Conservation (phyloP, 2,329 filamentous ascomycete species). For the Colletotrichum sp. region DNA sequence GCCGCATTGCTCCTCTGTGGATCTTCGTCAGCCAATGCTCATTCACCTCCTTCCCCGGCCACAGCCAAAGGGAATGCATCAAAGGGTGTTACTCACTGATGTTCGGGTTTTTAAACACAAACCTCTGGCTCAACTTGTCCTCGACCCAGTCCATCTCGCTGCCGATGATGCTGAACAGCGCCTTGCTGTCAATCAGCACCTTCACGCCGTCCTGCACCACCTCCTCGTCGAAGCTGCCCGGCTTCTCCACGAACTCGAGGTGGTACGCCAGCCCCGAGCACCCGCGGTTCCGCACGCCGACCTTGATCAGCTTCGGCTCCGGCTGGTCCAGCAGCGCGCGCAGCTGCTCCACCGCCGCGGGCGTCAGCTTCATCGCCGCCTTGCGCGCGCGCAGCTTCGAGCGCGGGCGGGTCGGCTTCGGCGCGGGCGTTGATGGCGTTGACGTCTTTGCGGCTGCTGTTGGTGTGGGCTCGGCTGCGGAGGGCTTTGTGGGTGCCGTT, state of each 20-base stretch:
- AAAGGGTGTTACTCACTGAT: slow-evolving; percentile 75
- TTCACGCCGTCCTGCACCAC: slow-evolving; percentile 97
- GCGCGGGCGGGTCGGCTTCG: slow-evolving; percentile 45
- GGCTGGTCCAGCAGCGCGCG: slow-evolving; percentile 80
- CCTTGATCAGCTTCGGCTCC: slow-evolving; percentile 89
- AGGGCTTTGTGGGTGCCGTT: slow-evolving; percentile 7
- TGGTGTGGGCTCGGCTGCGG: neutral
- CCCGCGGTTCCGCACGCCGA: slow-evolving; percentile 91
- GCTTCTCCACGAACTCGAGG: slow-evolving; percentile 92
- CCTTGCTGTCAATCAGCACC: slow-evolving; percentile 96
- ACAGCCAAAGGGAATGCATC: accelerated
- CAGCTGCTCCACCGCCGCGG: slow-evolving; percentile 80
- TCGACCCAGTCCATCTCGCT: slow-evolving; percentile 99
- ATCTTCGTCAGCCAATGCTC: slow-evolving; percentile 31
- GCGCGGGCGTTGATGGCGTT: slow-evolving; percentile 13
- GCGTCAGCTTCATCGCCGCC: slow-evolving; percentile 87
- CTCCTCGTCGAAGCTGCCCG: slow-evolving; percentile 85
- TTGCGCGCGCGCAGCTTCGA: slow-evolving; percentile 76
- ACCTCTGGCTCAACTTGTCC: slow-evolving; percentile 90
- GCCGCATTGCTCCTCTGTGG: slow-evolving; percentile 88
- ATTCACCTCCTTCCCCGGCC: neutral
- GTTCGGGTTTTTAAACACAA: slow-evolving; percentile 96
- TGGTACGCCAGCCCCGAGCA: slow-evolving; percentile 95
- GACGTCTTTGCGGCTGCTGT: neutral
- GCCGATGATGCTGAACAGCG: slow-evolving; percentile 95